Evolutionary conservation across 306 rosid genomes (phyloP), one percentile per base, ranked within the genome.

Genomic region (Vicia sativa): DNA sequence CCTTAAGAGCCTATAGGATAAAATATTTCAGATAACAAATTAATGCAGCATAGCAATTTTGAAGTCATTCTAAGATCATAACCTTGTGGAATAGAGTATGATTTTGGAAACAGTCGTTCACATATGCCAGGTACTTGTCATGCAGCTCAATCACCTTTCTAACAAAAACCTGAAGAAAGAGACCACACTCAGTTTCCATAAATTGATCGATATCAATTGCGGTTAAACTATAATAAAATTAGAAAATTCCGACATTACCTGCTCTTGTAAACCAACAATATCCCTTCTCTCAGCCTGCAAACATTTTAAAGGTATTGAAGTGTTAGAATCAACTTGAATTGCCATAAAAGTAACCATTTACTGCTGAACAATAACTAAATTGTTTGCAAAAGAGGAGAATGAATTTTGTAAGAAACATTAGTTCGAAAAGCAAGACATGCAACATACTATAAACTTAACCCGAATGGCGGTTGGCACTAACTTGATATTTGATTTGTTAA

Each of bases 11-110:
- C 98, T 92, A 67, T 39, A 63, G 10, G 56, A 59, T 21, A 52
- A 68, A 41, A 62, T 67, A 29, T 43, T 16, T 78, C 37, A 78
- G 78, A 70, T 11, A 53, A 52, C 23, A 67, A 44, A 61, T 29
- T 31, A 38, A 53, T 31, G 52, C 12, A 69, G 50, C 26, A 68
- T 21, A 54, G 28, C 34, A 57, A 28, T 7, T 58, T 57, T 34
- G 38, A 56, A 61, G 44, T 59, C 61, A 65, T 58, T 49, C 14
- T 45, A 28, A 73, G 43, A 80, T 77, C 85, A 64, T 68, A 82
- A 81, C 97, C 96, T 92, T 92, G 87, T 92, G 98, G 78, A 92
- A 92, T 42, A 89, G 90, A 0, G 89, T 82, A 53, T 92, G 98
- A 62, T 89, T 89, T 72, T 82, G 92, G 78, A 92, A 92, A 78